These are phyloP conservation scores for Antrodiella citrinella DNA, from an alignment of 768 basidiomycete species.

Conservation along the genomic window DNA sequence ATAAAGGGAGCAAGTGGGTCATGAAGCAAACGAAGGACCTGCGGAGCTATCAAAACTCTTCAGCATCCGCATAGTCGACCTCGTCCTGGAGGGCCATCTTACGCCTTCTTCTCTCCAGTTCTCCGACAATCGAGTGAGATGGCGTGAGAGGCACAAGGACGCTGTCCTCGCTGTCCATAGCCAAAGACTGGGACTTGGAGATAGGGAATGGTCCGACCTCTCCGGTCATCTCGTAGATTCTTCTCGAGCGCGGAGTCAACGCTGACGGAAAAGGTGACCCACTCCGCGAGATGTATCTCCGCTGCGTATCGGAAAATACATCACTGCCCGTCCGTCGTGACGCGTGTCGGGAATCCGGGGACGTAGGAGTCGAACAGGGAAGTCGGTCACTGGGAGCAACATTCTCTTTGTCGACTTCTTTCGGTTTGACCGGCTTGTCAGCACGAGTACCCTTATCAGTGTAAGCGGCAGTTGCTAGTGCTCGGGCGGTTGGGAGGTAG, in stretches of 20 bases:
- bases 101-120: not conserved
- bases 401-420: conserved; percentile 52
- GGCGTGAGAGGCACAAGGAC: not conserved
- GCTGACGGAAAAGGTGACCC: not conserved
- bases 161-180: not conserved
- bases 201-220: not conserved
- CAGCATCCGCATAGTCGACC: conserved; percentile 3
- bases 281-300: not conserved
- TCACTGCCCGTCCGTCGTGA: not conserved
- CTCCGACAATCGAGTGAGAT: not conserved
- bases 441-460: not conserved
- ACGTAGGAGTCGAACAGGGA: not conserved
- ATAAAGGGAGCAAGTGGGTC: too few species aligned
- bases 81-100: not conserved
- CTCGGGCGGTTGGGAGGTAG: conserved; percentile 1
- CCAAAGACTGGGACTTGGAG: not conserved
- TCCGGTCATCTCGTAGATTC: not conserved
- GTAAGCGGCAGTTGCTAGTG: not conserved
- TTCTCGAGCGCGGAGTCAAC: not conserved
- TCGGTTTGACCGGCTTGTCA: not conserved
- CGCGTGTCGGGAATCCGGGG: not conserved
- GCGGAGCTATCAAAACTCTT: conserved; percentile 4
- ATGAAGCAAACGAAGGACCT: conserved; percentile 1
- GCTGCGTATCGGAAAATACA: not conserved
- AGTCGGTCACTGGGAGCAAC: conserved; percentile 37